These are phyloP conservation scores for Mimosa pudica DNA, from an alignment of 306 rosid genomes.

Conservation along the genomic window DNA sequence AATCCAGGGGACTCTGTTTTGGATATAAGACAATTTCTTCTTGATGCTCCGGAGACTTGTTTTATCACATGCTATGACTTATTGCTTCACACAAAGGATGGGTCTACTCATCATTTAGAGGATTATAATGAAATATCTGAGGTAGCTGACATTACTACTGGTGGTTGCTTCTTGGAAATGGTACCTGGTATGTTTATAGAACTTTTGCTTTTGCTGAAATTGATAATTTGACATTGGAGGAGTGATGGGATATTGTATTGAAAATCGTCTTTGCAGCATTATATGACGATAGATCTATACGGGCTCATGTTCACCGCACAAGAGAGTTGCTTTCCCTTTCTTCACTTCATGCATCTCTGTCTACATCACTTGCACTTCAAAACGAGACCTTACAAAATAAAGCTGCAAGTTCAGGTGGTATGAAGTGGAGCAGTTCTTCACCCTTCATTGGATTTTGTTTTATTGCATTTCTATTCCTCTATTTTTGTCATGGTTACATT, in stretches of 20 bases:
- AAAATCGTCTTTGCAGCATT: slow-evolving; percentile 67
- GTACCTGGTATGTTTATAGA: slow-evolving; percentile 71
- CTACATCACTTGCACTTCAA: slow-evolving; percentile 95
- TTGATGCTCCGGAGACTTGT: slow-evolving; percentile 98
- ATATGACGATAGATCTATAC: slow-evolving; percentile 96
- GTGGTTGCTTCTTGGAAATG: slow-evolving; percentile 98
- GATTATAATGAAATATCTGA: slow-evolving; percentile 95
- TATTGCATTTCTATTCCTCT: slow-evolving; percentile 13
- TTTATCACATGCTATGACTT: slow-evolving; percentile 97
- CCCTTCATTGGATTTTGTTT: slow-evolving; percentile 20
- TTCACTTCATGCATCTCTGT: slow-evolving; percentile 83
- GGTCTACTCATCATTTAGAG: slow-evolving; percentile 78
- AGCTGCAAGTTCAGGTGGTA: slow-evolving; percentile 77
- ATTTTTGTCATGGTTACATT: slow-evolving; percentile 6
- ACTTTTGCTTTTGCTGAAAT: slow-evolving; percentile 17
- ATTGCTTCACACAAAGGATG: slow-evolving; percentile 83
- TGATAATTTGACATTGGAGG: slow-evolving; percentile 27
- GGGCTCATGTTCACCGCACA: slow-evolving; percentile 97
- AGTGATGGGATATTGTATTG: slow-evolving; percentile 45
- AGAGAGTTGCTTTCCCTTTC: slow-evolving; percentile 94
- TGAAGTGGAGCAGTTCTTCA: slow-evolving; percentile 32
- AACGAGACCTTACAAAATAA: slow-evolving; percentile 72
- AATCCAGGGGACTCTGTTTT: slow-evolving; percentile 97
- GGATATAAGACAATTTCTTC: slow-evolving; percentile 95
- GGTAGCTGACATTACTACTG: slow-evolving; percentile 95